Percentiles rank a stretch among this genome's conserved stretches.
Evolutionary conservation across 2,329 filamentous ascomycete species (phyloP).

Genomic region (Fusarium decemcellulare): DNA sequence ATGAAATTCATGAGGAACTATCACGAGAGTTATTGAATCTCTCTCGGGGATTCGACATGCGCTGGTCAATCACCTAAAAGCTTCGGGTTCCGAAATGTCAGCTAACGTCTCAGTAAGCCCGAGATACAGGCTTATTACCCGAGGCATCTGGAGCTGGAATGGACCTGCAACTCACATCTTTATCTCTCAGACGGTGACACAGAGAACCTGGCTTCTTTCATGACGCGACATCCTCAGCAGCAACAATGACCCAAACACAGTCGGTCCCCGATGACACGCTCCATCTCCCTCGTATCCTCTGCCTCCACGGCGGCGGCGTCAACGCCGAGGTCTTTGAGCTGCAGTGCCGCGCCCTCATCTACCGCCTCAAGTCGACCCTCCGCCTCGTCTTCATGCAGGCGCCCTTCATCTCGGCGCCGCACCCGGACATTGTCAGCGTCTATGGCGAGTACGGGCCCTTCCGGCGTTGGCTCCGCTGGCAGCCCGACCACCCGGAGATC

Average conservation of each 20-base stretch:
- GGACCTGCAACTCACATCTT: conserved; percentile 13
- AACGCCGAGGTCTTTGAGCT: conserved; percentile 78
- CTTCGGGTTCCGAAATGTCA: conserved; percentile 31
- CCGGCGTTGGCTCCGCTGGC: conserved; percentile 73
- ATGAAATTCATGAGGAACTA: no score
- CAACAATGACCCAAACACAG: conserved; percentile 39
- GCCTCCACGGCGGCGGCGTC: conserved; percentile 84
- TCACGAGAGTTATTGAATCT: background rate
- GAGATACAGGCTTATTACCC: conserved; percentile 33
- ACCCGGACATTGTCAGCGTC: conserved; percentile 73
- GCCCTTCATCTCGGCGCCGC: conserved; percentile 74
- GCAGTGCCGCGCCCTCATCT: conserved; percentile 72
- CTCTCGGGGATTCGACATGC: background rate
- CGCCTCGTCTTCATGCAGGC: conserved; percentile 81
- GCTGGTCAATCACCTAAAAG: background rate
- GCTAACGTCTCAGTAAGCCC: conserved; percentile 1
- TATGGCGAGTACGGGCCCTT: conserved; percentile 79
- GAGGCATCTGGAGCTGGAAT: conserved; percentile 6
- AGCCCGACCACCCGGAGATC: conserved; percentile 67
- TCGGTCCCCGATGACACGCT: conserved; percentile 31
- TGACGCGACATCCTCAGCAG: background rate
- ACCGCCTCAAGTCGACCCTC: conserved; percentile 68
- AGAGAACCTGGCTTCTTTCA: background rate
- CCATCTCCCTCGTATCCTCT: conserved; percentile 77
- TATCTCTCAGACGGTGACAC: background rate